phyloP scores from a whole-genome alignment of 352 stramenopile species.

The Phytopythium boreale region DNA sequence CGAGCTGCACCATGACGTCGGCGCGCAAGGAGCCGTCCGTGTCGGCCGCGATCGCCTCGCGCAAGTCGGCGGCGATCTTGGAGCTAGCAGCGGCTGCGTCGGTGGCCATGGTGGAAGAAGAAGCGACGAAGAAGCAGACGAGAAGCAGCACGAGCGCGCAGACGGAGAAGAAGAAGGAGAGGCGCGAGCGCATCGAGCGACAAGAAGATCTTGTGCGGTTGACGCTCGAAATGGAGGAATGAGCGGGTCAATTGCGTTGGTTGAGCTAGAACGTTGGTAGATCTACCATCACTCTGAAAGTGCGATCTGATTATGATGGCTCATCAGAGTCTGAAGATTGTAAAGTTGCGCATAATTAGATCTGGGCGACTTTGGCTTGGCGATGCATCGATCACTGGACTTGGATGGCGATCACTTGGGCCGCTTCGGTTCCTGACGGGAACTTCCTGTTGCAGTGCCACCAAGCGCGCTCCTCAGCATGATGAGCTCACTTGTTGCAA shows the following conservation, averaged over 20 bases:
- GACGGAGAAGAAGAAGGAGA: not conserved
- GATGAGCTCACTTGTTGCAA: no score
- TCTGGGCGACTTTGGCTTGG: not conserved
- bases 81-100: not conserved
- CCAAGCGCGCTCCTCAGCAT: no score
- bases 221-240: not conserved
- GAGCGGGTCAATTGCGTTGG: not conserved
- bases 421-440: no score
- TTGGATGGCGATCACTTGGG: no score
- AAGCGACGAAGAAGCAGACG: not conserved
- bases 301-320: not conserved
- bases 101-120: not conserved
- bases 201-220: not conserved
- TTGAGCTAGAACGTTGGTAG: not conserved
- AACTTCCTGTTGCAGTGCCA: no score
- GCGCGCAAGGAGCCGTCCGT: slow-evolving; percentile 16
- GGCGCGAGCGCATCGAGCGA: not conserved
- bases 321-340: not conserved
- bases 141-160: not conserved
- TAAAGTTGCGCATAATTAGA: not conserved
- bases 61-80: slow-evolving; percentile 37
- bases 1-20: slow-evolving; percentile 57
- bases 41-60: slow-evolving; percentile 21
- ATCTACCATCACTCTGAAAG: not conserved
- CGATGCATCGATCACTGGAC: no score